phyloP scores from a whole-genome alignment of 345 rosid species.

The Syzygium jambos region DNA sequence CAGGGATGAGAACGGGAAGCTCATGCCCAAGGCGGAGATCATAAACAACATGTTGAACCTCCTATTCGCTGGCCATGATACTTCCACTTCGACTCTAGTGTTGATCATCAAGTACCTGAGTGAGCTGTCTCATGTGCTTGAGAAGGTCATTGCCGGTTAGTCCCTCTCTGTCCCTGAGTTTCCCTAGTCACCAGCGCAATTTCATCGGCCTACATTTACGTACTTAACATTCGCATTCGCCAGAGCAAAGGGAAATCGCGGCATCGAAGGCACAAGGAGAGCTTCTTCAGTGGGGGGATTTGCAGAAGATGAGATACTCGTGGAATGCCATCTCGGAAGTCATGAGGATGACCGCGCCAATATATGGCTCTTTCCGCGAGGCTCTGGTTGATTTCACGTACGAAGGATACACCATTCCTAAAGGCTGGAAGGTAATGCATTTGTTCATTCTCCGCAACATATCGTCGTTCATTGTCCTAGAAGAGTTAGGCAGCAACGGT shows the following conservation, averaged over 20 bases:
- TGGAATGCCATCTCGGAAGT: conserved; percentile 1
- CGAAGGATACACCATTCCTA: conserved; percentile 29
- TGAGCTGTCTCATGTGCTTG: conserved; percentile 5
- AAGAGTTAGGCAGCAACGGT: neutral
- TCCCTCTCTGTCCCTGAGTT: neutral
- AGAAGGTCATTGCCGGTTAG: conserved; percentile 1
- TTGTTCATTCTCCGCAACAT: neutral
- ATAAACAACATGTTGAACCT: conserved; percentile 2
- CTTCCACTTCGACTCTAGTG: neutral
- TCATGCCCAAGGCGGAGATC: conserved; percentile 11
- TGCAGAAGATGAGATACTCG: conserved; percentile 4
- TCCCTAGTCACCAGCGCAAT: neutral
- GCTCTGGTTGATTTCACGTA: conserved; percentile 26
- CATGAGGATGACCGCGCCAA: neutral
- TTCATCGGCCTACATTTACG: neutral
- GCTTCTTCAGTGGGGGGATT: neutral
- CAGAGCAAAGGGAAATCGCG: conserved; percentile 1
- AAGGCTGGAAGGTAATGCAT: conserved; percentile 33
- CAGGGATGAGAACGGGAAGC: conserved; percentile 7
- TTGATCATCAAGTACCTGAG: conserved; percentile 10
- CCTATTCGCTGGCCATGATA: conserved; percentile 12
- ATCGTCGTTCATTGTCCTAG: neutral
- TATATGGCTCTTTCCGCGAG: neutral
- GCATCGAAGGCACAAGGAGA: neutral
- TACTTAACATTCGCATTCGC: neutral